A percentile compares a stretch with the other conserved stretches of the same genome.
phyloP scores from a whole-genome alignment of 2,329 filamentous ascomycete species.

The Tolypocladium amazonense region DNA sequence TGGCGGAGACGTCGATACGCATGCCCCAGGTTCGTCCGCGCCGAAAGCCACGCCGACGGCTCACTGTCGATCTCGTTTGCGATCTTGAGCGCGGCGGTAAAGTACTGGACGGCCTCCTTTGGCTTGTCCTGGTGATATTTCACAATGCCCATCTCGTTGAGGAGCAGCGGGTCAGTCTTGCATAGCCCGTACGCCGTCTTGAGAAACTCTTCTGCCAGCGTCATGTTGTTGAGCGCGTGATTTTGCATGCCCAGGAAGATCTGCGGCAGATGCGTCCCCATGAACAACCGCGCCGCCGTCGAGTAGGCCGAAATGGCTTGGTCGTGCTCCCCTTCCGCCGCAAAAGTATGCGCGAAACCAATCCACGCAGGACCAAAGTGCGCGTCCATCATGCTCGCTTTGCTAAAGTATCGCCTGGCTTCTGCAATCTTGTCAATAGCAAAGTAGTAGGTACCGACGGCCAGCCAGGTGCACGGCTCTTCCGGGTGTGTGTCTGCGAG shows the following conservation, averaged over 20 bases:
- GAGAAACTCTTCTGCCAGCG: conserved; percentile 85
- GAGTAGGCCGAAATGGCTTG: conserved; percentile 97
- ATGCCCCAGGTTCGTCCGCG: conserved; percentile 81
- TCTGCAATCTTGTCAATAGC: conserved; percentile 83
- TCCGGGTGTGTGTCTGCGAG: conserved; percentile 85
- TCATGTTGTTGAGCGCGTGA: conserved; percentile 89
- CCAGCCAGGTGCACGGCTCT: conserved; percentile 86
- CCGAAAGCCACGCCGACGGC: conserved; percentile 70
- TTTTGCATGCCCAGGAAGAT: conserved; percentile 98
- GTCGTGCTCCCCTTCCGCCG: conserved; percentile 93
- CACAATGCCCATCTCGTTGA: conserved; percentile 96
- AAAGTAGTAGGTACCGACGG: conserved; percentile 92
- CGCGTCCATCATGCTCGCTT: conserved; percentile 93
- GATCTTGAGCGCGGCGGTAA: conserved; percentile 65
- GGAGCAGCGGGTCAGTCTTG: conserved; percentile 73
- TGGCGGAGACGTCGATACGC: conserved; percentile 64
- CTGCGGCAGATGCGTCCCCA: conserved; percentile 91
- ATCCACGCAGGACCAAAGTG: conserved; percentile 98
- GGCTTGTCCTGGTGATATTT: conserved; percentile 83
- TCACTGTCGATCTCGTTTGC: conserved; percentile 76
- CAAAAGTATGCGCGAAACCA: conserved; percentile 96
- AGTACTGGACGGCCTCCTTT: conserved; percentile 64
- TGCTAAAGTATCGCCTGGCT: conserved; percentile 90
- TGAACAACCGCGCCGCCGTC: conserved; percentile 87
- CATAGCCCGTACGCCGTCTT: conserved; percentile 79